Base-by-base conservation (phyloP, 176 grass and related monocot species). In the Eleusine coracana region DNA sequence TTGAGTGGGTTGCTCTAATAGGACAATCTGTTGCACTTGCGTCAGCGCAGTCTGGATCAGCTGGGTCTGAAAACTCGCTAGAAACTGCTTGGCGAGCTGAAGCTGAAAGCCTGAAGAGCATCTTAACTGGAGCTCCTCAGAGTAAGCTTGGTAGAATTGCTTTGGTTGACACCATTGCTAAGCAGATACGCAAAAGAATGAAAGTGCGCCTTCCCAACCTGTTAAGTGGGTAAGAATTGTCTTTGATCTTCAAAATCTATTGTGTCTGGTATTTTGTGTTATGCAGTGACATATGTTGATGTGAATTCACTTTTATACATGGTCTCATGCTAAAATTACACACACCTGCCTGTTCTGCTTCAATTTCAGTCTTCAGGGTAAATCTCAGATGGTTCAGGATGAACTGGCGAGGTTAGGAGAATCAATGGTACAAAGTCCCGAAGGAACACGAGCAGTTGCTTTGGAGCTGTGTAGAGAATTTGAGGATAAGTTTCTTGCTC, bases 381-480 rank as follows among this genome's bases (percentile, higher is more conserved):
- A 91, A 78, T 97, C 94, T 73, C 94, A 97, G 79, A 90, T 89
- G 71, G 94, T 97, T 17, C 85, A 97, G 82, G 87, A 93, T 83
- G 94, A 97, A 87, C 88, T 97, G 55, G 89, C 92, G 83, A 93
- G 90, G 52, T 55, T 97, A 39, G 94, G 94, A 52, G 94, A 97
- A 82, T 92, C 92, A 70, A 97, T 97, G 94, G 71, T 97, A 73
- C 82, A 90, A 86, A 97, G 91, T 88, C 25, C 85, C 11, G 94
- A 97, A 85, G 94, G 94, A 91, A 97, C 91, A 56, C 79, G 89
- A 10, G 94, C 94, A 54, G 80, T 97, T 88, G 94, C 94, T 66
- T 86, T 97, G 87, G 94, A 97, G 87, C 89, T 97, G 51, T 97
- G 94, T 66, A 82, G 94, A 37, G 94, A 97, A 86, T 97, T 97